phyloP scores from a whole-genome alignment of 805 yeast genomes.

The Grigorovia transvaalensis region DNA sequence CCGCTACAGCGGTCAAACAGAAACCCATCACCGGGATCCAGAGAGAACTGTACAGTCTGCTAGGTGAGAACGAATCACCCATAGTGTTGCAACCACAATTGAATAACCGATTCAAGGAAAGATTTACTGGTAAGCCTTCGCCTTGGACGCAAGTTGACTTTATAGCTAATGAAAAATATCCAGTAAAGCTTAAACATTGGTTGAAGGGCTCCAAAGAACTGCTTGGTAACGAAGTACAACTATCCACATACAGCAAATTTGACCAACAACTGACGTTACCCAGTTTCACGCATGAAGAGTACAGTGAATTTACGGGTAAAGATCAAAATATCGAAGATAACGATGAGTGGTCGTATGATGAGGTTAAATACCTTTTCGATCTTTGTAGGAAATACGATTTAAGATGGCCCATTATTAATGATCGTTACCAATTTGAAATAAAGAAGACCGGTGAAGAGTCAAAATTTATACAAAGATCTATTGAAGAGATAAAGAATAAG shows the following conservation, averaged over 20 bases:
- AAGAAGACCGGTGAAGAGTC: not conserved
- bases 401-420: constrained; percentile 58
- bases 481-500: constrained; percentile 78
- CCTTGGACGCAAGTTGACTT: constrained; percentile 76
- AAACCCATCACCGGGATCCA: constrained; percentile 58
- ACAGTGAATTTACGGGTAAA: constrained; percentile 39
- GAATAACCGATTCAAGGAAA: constrained; percentile 48
- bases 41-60: constrained; percentile 74
- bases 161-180: constrained; percentile 32
- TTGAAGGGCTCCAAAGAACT: constrained; percentile 57
- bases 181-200: constrained; percentile 68
- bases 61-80: constrained; percentile 92
- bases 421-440: constrained; percentile 35
- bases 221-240: constrained; percentile 24
- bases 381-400: constrained; percentile 43
- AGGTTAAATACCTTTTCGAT: constrained; percentile 69
- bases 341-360: constrained; percentile 57
- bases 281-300: constrained; percentile 51
- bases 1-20: constrained; percentile 8
- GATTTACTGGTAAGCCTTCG: constrained; percentile 52
- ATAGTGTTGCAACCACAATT: constrained; percentile 38
- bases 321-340: constrained; percentile 10
- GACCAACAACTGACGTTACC: constrained; percentile 65
- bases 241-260: constrained; percentile 61
- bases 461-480: constrained; percentile 29